phyloP scores from a whole-genome alignment of 345 rosid species.

The Hirschfeldia incana region DNA sequence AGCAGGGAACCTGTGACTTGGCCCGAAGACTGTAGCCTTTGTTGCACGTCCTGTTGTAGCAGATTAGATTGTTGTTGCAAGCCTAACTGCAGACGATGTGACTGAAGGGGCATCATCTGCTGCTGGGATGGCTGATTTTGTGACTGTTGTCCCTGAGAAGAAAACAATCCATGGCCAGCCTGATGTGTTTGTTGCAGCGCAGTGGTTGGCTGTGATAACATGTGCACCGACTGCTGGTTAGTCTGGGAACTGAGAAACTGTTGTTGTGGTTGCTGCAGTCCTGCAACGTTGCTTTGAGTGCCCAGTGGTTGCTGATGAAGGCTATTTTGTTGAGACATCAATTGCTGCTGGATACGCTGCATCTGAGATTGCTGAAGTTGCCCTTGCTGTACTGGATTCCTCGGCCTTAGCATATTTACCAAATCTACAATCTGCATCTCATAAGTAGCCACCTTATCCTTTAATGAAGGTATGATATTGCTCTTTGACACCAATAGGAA shows the following conservation, averaged over 20 bases:
- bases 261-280: conserved; percentile 67
- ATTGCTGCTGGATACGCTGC: conserved; percentile 63
- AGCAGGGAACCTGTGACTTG: conserved; percentile 67
- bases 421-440: conserved; percentile 74
- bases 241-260: conserved; percentile 69
- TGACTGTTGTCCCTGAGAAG: conserved; percentile 72
- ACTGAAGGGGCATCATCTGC: conserved; percentile 75
- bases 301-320: conserved; percentile 68
- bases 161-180: conserved; percentile 58
- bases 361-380: conserved; percentile 60
- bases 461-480: conserved; percentile 45
- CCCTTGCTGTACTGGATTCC: conserved; percentile 63
- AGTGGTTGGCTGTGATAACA: conserved; percentile 70
- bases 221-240: conserved; percentile 72
- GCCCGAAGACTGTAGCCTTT: conserved; percentile 69
- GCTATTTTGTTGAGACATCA: conserved; percentile 49
- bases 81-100: conserved; percentile 79
- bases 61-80: conserved; percentile 69
- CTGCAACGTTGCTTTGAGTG: conserved; percentile 66
- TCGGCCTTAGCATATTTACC: conserved; percentile 56
- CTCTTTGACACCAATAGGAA: conserved; percentile 59
- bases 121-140: conserved; percentile 65
- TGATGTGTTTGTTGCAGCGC: conserved; percentile 65
- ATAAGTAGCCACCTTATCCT: conserved; percentile 67
- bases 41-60: conserved; percentile 72